phyloP scores from a whole-genome alignment of 2,329 filamentous ascomycete genomes.

The Samsoniella hepiali region DNA sequence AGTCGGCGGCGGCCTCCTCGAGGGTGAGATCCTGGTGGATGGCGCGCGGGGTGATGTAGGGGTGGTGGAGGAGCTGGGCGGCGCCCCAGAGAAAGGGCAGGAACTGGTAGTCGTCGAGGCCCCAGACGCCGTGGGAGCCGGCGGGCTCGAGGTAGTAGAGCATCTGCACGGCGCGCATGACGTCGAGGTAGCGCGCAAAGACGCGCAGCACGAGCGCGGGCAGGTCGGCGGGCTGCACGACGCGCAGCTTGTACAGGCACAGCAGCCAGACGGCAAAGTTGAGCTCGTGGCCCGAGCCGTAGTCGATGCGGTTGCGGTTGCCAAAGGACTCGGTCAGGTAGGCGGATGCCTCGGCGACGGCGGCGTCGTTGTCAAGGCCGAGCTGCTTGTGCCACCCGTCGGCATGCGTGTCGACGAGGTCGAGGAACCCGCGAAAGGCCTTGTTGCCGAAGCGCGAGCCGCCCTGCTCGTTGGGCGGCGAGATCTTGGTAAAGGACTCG shows the following conservation, averaged over 20 bases:
- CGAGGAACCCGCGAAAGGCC: constrained; percentile 78
- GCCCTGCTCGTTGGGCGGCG: constrained; percentile 79
- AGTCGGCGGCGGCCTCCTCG: constrained; percentile 81
- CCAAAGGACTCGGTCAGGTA: constrained; percentile 86
- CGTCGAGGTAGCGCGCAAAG: constrained; percentile 74
- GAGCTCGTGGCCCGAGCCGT: constrained; percentile 94
- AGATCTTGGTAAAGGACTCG: constrained; percentile 61
- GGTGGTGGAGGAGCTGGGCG: constrained; percentile 82
- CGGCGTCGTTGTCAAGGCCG: constrained; percentile 44
- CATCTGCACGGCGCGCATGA: constrained; percentile 86
- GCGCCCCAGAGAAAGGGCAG: constrained; percentile 93
- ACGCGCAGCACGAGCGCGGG: constrained; percentile 70
- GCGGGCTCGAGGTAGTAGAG: constrained; percentile 97
- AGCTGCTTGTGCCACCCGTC: constrained; percentile 62
- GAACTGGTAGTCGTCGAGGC: constrained; percentile 96
- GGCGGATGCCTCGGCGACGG: constrained; percentile 65
- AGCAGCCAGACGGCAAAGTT: constrained; percentile 97
- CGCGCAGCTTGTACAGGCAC: constrained; percentile 77
- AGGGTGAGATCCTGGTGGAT: constrained; percentile 88
- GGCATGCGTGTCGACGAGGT: constrained; percentile 58
- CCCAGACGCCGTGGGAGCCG: constrained; percentile 97
- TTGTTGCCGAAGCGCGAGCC: constrained; percentile 95
- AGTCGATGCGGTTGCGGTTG: constrained; percentile 84
- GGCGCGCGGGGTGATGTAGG: constrained; percentile 69
- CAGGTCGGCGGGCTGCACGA: constrained; percentile 66